Evolutionary conservation across 805 yeast species (phyloP).

Genomic region (Candida loeiensis): DNA sequence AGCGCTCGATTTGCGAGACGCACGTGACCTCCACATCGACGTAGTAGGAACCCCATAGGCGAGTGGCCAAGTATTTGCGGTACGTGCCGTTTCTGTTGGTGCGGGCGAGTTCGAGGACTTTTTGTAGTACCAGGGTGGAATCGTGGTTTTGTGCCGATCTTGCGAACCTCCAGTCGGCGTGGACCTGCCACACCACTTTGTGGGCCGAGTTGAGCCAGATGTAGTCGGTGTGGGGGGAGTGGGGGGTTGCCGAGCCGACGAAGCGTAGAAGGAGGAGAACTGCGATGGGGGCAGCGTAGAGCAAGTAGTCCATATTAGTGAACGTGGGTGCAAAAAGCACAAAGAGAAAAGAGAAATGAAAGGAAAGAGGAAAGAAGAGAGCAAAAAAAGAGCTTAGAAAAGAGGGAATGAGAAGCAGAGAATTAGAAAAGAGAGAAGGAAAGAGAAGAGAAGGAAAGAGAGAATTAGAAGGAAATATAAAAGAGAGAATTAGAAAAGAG

Average conservation of each 20-base stretch:
- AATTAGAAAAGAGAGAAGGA: too few relatives aligned
- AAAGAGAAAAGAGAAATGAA: neutral
- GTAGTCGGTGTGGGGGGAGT: neutral
- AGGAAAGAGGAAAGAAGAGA: neutral
- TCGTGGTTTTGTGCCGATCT: too few relatives aligned
- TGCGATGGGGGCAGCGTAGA: too few relatives aligned
- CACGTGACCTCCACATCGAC: neutral
- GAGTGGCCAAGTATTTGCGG: neutral
- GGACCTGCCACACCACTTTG: neutral
- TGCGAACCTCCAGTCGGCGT: slow-evolving; percentile 1
- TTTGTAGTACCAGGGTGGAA: too few relatives aligned
- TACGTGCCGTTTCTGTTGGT: neutral
- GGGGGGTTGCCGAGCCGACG: neutral
- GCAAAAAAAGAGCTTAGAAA: neutral
- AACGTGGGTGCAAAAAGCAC: neutral
- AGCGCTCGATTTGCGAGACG: neutral
- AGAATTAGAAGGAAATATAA: too few relatives aligned
- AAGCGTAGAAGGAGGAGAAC: neutral
- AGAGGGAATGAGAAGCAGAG: too few relatives aligned
- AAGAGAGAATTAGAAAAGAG: too few relatives aligned
- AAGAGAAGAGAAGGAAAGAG: too few relatives aligned
- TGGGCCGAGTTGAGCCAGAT: neutral
- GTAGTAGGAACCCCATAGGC: neutral
- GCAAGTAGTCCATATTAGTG: too few relatives aligned
- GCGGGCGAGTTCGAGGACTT: too few relatives aligned